Conservation (phyloP, 2,329 filamentous ascomycete species). For the Clarireedia homoeocarpa region DNA sequence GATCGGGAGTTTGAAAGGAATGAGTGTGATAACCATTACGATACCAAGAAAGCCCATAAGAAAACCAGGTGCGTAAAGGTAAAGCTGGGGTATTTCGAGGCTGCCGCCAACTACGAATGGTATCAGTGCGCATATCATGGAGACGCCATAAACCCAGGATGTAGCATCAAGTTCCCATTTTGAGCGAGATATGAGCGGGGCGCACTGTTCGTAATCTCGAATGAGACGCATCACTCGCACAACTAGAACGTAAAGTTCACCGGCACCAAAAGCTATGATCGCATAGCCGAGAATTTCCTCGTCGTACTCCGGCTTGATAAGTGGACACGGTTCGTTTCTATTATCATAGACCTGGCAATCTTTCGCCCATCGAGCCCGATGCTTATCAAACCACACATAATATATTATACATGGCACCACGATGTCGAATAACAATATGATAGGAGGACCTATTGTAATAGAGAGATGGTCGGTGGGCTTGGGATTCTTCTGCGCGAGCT, state of each 20-base stretch:
- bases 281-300: constrained; percentile 17
- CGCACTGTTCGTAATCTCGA: constrained; percentile 14
- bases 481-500: constrained; percentile 19
- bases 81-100: constrained; percentile 16
- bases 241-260: constrained; percentile 18
- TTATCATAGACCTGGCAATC: constrained; percentile 11
- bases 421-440: constrained; percentile 20
- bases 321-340: constrained; percentile 9
- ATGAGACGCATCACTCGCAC: constrained; percentile 14
- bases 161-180: constrained; percentile 21
- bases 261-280: constrained; percentile 17
- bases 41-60: constrained; percentile 76
- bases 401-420: constrained; percentile 21
- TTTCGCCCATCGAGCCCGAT: constrained; percentile 11
- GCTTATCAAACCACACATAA: constrained; percentile 10
- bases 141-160: constrained; percentile 19
- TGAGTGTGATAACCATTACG: constrained; percentile 68
- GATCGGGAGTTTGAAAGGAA: constrained; percentile 59
- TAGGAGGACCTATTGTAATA: constrained; percentile 18
- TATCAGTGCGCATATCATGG: constrained; percentile 19
- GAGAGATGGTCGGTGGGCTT: constrained; percentile 19
- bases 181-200: constrained; percentile 18
- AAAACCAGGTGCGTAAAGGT: constrained; percentile 60
- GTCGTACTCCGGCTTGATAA: constrained; percentile 15
- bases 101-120: constrained; percentile 18